Percentiles rank a stretch among this genome's conserved stretches.
These are phyloP conservation scores for Sicyos baderoa DNA, from an alignment of 306 rosid species.

Conservation along the genomic window DNA sequence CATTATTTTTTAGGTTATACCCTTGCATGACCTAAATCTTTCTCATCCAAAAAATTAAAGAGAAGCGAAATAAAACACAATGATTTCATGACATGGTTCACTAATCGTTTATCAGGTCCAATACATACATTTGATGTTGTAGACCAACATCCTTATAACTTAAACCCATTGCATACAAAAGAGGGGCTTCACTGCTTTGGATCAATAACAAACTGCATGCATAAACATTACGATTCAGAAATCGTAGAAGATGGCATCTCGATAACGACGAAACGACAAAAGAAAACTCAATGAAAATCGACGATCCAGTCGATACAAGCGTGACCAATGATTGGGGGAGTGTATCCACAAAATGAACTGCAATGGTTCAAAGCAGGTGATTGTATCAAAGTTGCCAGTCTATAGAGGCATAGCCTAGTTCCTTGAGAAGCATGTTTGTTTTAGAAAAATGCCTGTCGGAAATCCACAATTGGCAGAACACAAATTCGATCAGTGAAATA, in stretches of 20 bases:
- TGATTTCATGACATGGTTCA: no score
- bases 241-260: not conserved
- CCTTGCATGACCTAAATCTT: no score
- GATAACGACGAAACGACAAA: not conserved
- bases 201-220: not conserved
- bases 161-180: not conserved
- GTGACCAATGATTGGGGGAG: no score
- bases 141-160: no score
- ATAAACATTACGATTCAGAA: not conserved
- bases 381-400: constrained; percentile 71
- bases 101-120: no score
- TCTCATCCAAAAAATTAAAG: no score
- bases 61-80: no score
- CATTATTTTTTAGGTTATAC: no score
- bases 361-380: constrained; percentile 5
- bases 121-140: no score
- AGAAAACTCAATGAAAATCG: not conserved
- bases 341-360: not conserved
- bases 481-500: not conserved
- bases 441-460: constrained; percentile 79
- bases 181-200: not conserved
- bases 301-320: not conserved
- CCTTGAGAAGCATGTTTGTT: constrained; percentile 67
- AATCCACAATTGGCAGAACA: not conserved
- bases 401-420: constrained; percentile 48